Base-by-base conservation (phyloP, 495 filamentous ascomycete species). In the Lasiosphaeriaceae sp. region DNA sequence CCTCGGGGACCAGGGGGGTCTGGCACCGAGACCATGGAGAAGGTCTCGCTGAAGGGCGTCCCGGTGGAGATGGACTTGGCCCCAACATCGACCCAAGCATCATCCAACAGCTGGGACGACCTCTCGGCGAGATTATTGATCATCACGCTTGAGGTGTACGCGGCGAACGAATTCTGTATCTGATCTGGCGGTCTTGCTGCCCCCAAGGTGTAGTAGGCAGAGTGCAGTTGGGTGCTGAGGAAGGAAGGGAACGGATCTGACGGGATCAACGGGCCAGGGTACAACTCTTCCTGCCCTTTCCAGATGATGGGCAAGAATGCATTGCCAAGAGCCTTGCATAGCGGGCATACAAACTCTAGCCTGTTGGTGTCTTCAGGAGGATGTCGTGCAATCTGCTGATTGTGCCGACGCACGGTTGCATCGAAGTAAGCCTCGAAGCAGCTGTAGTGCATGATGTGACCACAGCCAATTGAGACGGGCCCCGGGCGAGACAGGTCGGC, bases 291-390 rank as follows among this genome's bases (percentile, higher is more conserved):
- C 67, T 97, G 90, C 21, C 87, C 87, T 62, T 90, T 91, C 95
- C 95, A 99, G 31, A 94, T 88, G 48, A 97, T 92, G 2, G 95
- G 95, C 29, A 99, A 72, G 75, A 99, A 97, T 8, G 90, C 82
- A 65, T 99, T 99, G 2, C 95, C 94, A 8, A 97, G 80, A 1
- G 95, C 95, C 71, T 97, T 99, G 76, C 94, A 99, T 12, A 99
- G 79, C n/a, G 94, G 94, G 61, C 94, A 99, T 23, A 96, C 88
- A 63, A 97, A 99, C 58, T 99, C 94, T 44, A 94, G 86, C 21
- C 80, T 72, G 14, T 79, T 72, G 1, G 89, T 74, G 47, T 83
- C 79, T 67, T 97, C 95, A 0, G 94, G 94, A 62, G 96, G 92
- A 56, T 94, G 87, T 4, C 94, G 83, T 16, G 95, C 92, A 68